Conservation (phyloP, 139 green algal genomes). For the Limnomonas spitsbergensis region DNA sequence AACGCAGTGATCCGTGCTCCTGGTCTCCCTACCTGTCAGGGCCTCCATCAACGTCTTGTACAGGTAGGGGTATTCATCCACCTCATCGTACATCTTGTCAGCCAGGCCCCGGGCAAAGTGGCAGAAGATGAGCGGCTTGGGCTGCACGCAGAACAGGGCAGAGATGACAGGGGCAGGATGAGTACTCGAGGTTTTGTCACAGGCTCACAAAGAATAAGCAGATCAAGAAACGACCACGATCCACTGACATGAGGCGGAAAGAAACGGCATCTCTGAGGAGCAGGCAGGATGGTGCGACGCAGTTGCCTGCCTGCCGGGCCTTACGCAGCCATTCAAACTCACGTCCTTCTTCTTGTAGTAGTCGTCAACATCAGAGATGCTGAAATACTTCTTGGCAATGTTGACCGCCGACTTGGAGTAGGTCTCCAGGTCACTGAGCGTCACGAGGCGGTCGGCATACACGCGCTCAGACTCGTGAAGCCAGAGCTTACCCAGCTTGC, state of each 20-base stretch:
- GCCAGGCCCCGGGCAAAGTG: constrained; percentile 76
- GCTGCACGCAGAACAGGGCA: constrained; percentile 6
- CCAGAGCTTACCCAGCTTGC: constrained; percentile 81
- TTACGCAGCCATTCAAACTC: no score
- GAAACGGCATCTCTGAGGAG: no score
- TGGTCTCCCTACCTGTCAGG: constrained; percentile 34
- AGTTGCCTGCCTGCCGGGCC: no score
- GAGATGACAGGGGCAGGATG: no score
- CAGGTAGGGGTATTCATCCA: constrained; percentile 58
- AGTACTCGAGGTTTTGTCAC: no score
- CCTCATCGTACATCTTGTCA: constrained; percentile 70
- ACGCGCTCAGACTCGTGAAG: constrained; percentile 86
- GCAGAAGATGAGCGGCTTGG: constrained; percentile 86
- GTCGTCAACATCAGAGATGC: constrained; percentile 75
- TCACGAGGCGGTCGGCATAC: constrained; percentile 77
- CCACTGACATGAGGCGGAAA: no score
- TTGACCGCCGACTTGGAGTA: constrained; percentile 74
- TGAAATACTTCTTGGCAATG: constrained; percentile 81
- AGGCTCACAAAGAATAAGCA: no score
- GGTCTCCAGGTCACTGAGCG: constrained; percentile 60
- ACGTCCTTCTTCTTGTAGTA: constrained; percentile 83
- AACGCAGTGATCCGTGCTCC: background rate
- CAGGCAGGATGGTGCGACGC: no score
- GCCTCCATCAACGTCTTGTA: constrained; percentile 78
- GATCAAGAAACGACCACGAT: no score